Conservation (phyloP, 176 grass and related monocot genomes). For the Cenchrus fungigraminus region DNA sequence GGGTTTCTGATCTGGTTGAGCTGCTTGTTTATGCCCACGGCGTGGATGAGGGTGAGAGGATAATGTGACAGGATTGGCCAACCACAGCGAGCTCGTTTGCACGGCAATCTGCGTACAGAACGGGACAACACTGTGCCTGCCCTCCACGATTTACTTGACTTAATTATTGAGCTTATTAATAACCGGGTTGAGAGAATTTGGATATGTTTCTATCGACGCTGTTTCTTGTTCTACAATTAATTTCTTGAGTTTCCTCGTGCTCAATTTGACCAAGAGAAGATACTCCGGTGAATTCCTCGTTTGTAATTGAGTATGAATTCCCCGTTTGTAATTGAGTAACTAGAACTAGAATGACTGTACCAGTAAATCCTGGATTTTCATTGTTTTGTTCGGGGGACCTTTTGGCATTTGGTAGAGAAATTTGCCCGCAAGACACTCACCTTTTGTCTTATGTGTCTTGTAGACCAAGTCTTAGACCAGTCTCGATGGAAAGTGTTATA, state of each 20-base stretch:
- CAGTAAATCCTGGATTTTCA: too few relatives aligned
- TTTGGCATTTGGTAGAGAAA: too few relatives aligned
- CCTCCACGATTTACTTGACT: neutral
- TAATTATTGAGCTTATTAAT: neutral
- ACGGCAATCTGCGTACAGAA: neutral
- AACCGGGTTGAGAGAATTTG: neutral
- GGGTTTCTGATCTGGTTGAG: constrained; percentile 11
- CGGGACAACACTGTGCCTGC: neutral
- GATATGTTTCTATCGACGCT: neutral
- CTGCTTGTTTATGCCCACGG: constrained; percentile 7
- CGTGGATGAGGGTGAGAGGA: constrained; percentile 59
- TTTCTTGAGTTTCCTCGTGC: neutral
- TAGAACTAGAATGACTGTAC: too few relatives aligned
- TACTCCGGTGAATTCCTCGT: too few relatives aligned
- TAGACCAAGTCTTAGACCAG: too few relatives aligned
- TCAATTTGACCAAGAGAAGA: neutral
- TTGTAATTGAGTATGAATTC: too few relatives aligned
- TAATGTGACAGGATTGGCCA: constrained; percentile 74
- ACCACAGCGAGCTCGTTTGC: constrained; percentile 31
- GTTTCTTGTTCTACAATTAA: neutral
- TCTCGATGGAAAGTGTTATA: too few relatives aligned
- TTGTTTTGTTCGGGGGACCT: too few relatives aligned
- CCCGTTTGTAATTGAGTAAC: too few relatives aligned
- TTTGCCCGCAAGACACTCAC: too few relatives aligned
- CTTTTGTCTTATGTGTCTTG: too few relatives aligned